Conservation (phyloP, 2,329 filamentous ascomycete genomes). For the Aureobasidium pullulans region DNA sequence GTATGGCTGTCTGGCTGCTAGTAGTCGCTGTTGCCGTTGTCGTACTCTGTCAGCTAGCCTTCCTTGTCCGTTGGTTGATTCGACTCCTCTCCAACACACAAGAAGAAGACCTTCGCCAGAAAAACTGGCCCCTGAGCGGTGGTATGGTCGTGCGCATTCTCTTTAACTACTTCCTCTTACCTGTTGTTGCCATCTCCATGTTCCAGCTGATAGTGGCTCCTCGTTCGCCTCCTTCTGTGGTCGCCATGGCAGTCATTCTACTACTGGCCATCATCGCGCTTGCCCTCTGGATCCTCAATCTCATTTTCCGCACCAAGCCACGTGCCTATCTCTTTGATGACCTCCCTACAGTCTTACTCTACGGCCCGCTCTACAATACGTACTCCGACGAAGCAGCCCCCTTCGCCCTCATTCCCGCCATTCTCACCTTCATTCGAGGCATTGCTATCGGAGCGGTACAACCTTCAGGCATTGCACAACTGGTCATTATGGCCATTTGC, state of each 20-base stretch:
- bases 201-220: constrained; percentile 79
- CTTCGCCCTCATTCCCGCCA: constrained; percentile 79
- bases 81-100: constrained; percentile 62
- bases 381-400: constrained; percentile 89
- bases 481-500: constrained; percentile 86
- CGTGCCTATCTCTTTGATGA: constrained; percentile 89
- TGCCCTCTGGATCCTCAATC: constrained; percentile 68
- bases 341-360: constrained; percentile 77
- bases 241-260: constrained; percentile 68
- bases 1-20: constrained; percentile 85
- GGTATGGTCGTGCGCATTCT: constrained; percentile 64
- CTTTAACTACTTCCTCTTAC: constrained; percentile 87
- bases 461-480: constrained; percentile 83
- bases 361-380: constrained; percentile 93
- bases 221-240: constrained; percentile 60
- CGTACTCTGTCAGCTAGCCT: constrained; percentile 66
- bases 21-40: constrained; percentile 64
- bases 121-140: constrained; percentile 75
- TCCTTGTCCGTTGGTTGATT: constrained; percentile 67
- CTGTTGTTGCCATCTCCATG: constrained; percentile 76
- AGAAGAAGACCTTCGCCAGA: constrained; percentile 81
- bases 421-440: constrained; percentile 77
- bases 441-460: constrained; percentile 90
- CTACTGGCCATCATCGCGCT: constrained; percentile 66
- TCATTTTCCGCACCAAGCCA: constrained; percentile 74